Evolutionary conservation across 495 filamentous ascomycete species (phyloP).

Genomic region (Xylaria curta): DNA sequence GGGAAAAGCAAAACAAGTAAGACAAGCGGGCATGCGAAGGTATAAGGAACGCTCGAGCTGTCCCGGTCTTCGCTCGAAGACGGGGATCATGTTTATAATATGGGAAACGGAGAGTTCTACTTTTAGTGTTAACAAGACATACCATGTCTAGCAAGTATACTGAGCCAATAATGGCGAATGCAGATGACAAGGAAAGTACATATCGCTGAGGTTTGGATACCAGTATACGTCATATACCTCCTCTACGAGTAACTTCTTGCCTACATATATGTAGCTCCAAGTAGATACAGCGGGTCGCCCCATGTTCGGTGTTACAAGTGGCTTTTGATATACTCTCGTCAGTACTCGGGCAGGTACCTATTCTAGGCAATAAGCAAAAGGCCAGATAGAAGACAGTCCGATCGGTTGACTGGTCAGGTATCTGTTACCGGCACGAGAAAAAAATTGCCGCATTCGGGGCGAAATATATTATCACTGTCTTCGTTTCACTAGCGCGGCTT

Average conservation of each 20-base stretch:
- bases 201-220: not conserved
- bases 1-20: constrained; percentile 6
- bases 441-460: constrained; percentile 2
- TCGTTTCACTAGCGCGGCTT: not conserved
- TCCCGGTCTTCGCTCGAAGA: not conserved
- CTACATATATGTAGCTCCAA: not conserved
- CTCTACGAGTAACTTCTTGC: not conserved
- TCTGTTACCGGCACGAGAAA: not conserved
- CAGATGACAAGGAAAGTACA: not conserved
- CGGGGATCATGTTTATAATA: constrained; percentile 16
- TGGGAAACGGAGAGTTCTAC: not conserved
- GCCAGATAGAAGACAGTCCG: not conserved
- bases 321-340: not conserved
- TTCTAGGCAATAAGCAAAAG: not conserved
- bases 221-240: constrained; percentile 16
- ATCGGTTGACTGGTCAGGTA: not conserved
- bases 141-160: not conserved
- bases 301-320: constrained; percentile 15
- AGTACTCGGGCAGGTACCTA: not conserved
- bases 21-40: not conserved
- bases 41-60: constrained; percentile 7
- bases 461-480: not conserved
- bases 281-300: constrained; percentile 18
- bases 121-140: not conserved
- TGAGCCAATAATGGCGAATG: not conserved